Conservation (phyloP, 2,329 filamentous ascomycete species). For the Calonectria leucothoes region DNA sequence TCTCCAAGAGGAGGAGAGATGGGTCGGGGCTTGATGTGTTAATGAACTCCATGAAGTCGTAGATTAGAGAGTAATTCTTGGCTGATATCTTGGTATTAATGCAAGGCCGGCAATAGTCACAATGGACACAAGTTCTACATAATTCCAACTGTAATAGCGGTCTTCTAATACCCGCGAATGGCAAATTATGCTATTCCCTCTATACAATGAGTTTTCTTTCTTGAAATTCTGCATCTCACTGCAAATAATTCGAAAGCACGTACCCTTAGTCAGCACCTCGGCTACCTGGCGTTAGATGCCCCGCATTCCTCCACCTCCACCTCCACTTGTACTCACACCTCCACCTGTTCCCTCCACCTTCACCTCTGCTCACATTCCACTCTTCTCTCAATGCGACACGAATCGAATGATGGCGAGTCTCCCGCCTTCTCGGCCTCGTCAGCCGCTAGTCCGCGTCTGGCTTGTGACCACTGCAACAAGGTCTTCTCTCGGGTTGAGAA, state of each 20-base stretch:
- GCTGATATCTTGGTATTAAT: too few species aligned
- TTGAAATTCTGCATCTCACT: too few species aligned
- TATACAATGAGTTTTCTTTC: too few species aligned
- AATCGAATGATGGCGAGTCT: neutral
- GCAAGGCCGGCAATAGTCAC: too few species aligned
- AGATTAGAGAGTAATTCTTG: too few species aligned
- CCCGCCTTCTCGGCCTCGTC: neutral
- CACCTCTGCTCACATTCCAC: neutral
- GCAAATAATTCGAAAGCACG: too few species aligned
- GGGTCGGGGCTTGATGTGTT: neutral
- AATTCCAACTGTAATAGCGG: too few species aligned
- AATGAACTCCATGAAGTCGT: too few species aligned
- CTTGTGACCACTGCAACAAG: constrained; percentile 3
- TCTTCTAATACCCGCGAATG: too few species aligned
- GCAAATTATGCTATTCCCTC: too few species aligned
- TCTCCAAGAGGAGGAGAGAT: neutral
- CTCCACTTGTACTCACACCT: neutral
- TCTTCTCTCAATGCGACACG: neutral
- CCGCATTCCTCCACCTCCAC: neutral
- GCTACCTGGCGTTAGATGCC: neutral
- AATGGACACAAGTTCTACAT: too few species aligned
- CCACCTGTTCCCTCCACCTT: neutral
- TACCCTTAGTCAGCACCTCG: neutral
- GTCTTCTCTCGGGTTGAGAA: constrained; percentile 1
- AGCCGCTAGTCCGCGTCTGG: neutral